These are phyloP conservation scores for Lichtheimia ornata DNA, from an alignment of 371 early-diverging fungal genomes.

Conservation along the genomic window DNA sequence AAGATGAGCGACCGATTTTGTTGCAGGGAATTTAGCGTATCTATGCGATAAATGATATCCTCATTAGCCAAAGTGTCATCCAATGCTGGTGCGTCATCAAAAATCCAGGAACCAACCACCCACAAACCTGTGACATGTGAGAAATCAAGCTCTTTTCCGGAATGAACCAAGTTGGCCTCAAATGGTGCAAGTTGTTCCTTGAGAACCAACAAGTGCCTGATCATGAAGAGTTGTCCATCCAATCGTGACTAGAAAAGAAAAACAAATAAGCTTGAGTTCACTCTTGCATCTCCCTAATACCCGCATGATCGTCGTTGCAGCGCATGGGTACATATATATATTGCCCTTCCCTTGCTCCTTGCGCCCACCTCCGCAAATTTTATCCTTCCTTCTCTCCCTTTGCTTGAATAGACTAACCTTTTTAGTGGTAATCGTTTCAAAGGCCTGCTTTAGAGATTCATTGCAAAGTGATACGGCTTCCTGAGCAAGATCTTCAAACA, in stretches of 20 bases:
- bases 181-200: slow-evolving; percentile 82
- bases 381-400: no score
- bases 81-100: neutral
- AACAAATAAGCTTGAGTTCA: no score
- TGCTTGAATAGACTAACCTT: slow-evolving; percentile 24
- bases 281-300: neutral
- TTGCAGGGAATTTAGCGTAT: slow-evolving; percentile 43
- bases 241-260: slow-evolving; percentile 40
- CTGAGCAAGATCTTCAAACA: slow-evolving; percentile 84
- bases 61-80: no score
- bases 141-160: slow-evolving; percentile 72
- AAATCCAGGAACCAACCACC: neutral
- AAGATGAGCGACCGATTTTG: slow-evolving; percentile 42
- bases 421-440: slow-evolving; percentile 39
- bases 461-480: slow-evolving; percentile 78
- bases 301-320: no score
- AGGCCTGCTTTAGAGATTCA: slow-evolving; percentile 55
- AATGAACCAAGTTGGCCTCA: slow-evolving; percentile 72
- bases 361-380: no score
- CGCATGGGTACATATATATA: no score
- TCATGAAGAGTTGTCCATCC: slow-evolving; percentile 79
- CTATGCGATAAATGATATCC: slow-evolving; percentile 17
- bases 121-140: slow-evolving; percentile 54
- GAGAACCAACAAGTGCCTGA: slow-evolving; percentile 79
- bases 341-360: no score